phyloP scores from a whole-genome alignment of 805 yeast species.

The Lachancea meyersii region DNA sequence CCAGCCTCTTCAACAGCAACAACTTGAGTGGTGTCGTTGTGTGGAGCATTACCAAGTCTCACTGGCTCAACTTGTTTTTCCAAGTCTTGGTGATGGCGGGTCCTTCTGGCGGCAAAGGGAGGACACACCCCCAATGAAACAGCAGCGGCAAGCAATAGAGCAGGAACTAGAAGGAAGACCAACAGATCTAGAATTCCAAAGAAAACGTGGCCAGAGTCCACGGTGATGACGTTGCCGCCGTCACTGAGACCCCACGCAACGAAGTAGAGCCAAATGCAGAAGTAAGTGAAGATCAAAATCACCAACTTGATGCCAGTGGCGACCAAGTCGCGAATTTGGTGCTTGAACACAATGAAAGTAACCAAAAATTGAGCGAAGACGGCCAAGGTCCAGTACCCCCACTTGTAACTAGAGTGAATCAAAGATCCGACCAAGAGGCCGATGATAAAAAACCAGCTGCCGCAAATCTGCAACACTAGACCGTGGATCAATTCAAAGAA shows the following conservation, averaged over 20 bases:
- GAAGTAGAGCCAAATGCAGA: conserved; percentile 40
- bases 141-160: conserved; percentile 22
- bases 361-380: conserved; percentile 39
- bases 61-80: conserved; percentile 17
- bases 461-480: conserved; percentile 38
- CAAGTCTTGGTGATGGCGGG: conserved; percentile 10
- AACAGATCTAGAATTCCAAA: conserved; percentile 47
- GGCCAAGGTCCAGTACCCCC: conserved; percentile 62
- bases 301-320: conserved; percentile 13
- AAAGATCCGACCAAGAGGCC: conserved; percentile 52
- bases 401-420: conserved; percentile 51
- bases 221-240: conserved; percentile 50
- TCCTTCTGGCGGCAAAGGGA: conserved; percentile 6
- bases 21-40: conserved; percentile 5
- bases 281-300: conserved; percentile 19
- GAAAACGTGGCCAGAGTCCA: conserved; percentile 50
- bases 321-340: conserved; percentile 26
- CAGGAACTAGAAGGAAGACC: conserved; percentile 39
- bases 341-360: conserved; percentile 24
- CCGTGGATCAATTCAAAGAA: conserved; percentile 18
- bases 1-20: not conserved
- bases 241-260: conserved; percentile 47
- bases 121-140: conserved; percentile 10
- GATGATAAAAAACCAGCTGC: conserved; percentile 45
- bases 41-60: conserved; percentile 34